Base-by-base conservation (phyloP, 2,329 filamentous ascomycete genomes). In the Claviceps quebecensis region DNA sequence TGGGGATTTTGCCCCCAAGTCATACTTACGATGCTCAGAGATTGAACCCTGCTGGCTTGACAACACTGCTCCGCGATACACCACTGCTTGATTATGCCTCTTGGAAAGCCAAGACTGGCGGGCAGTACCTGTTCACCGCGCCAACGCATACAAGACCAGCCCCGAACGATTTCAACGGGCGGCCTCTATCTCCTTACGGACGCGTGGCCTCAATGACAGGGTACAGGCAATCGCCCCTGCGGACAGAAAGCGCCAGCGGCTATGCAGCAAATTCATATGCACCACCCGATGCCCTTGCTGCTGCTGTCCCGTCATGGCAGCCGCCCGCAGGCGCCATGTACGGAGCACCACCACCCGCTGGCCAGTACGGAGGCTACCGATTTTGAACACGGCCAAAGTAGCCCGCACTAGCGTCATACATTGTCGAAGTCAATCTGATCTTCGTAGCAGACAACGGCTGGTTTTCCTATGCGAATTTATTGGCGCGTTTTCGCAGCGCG, bases 1-100 rank as follows among this genome's bases (percentile, higher is more conserved):
- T 94, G 11, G 81, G 83, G 57, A 83, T 90, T 54, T 83, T 94
- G 13, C 89, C 89, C 0, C 74, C 80, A 1, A 77, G 86, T 1
- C 78, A 84, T 23, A 74, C 79, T 7, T 96, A 94, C 66, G 80
- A 82, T 50, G 78, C 80, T 19, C 77, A 80, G 40, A 77, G 81
- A 11, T 84, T 95, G 59, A 85, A 78, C 56, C 71, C 88, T 0
- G 72, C 80, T 37, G 81, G 77, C 53, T 73, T 96, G 69, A 83
- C 93, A 6, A 77, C 80, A 36, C 72, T 96, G 41, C 72, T 98
- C 22, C 77, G 81, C 36, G 76, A 80, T 50, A 80, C 84, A 6
- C 71, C 78, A 23, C 72, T 93, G 9, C 86, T 85, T 0, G 77
- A 80, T 55, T 77, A 74, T 55, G 67, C 67, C 36, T 68, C 73